A percentile compares a stretch with the other conserved stretches of the same genome.
Evolutionary conservation across 176 grass and related monocot species (phyloP).

Genomic region (Musa acuminata): DNA sequence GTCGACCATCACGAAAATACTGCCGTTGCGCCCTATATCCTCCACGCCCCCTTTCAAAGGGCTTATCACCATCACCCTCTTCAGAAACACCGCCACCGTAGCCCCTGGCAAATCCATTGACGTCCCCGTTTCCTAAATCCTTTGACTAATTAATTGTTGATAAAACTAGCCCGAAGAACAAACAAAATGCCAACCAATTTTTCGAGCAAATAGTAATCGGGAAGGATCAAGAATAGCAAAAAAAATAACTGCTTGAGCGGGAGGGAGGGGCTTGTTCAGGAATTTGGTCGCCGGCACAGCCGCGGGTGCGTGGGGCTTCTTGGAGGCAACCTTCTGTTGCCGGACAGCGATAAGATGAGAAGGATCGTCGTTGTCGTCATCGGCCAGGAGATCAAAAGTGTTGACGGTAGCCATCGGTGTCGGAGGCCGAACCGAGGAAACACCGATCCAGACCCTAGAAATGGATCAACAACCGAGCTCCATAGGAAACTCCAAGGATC

Average conservation of each 20-base stretch:
- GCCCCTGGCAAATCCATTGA: no score
- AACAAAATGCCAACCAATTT: neutral
- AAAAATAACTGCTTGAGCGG: neutral
- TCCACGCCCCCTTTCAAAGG: slow-evolving; percentile 1
- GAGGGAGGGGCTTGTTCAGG: neutral
- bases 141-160: neutral
- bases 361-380: slow-evolving; percentile 15
- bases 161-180: neutral
- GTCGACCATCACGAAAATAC: slow-evolving; percentile 11
- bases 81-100: no score
- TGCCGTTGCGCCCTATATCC: slow-evolving; percentile 3
- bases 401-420: slow-evolving; percentile 3
- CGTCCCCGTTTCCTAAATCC: slow-evolving; percentile 1
- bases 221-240: neutral
- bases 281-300: neutral
- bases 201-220: neutral
- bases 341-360: slow-evolving; percentile 11
- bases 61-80: neutral
- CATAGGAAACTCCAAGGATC: neutral
- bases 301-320: neutral
- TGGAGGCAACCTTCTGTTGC: slow-evolving; percentile 10
- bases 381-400: slow-evolving; percentile 14
- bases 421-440: neutral
- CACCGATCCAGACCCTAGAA: neutral
- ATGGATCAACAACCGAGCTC: neutral